Conservation (phyloP, 805 yeast genomes). For the Cyberlindnera misumaiensis region DNA sequence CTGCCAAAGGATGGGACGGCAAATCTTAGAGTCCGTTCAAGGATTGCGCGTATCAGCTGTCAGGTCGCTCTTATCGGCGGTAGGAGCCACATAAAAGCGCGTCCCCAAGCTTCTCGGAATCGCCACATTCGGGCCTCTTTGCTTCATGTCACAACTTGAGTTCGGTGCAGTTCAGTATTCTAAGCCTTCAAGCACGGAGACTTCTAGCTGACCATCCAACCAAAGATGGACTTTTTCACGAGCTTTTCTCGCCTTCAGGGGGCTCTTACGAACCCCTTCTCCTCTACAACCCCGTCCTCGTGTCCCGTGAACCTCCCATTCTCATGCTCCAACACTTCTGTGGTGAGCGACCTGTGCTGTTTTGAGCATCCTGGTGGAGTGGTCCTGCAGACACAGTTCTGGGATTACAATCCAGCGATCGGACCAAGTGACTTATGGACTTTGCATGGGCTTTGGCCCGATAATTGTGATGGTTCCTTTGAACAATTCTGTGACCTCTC, state of each 20-base stretch:
- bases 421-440: constrained; percentile 73
- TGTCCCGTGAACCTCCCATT: constrained; percentile 58
- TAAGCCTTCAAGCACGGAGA: too few relatives aligned
- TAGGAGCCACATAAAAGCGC: background rate
- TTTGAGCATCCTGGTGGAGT: constrained; percentile 85
- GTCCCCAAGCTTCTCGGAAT: too few relatives aligned
- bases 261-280: too few relatives aligned
- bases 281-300: background rate
- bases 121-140: too few relatives aligned
- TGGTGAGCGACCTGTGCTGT: constrained; percentile 63
- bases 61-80: background rate
- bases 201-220: too few relatives aligned
- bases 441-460: constrained; percentile 86
- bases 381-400: constrained; percentile 79
- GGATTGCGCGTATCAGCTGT: background rate
- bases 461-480: constrained; percentile 76
- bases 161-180: too few relatives aligned
- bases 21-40: too few relatives aligned
- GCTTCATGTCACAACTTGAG: too few relatives aligned
- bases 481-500: constrained; percentile 69
- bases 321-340: constrained; percentile 53
- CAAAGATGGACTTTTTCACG: too few relatives aligned
- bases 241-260: too few relatives aligned
- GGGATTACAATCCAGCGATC: constrained; percentile 77
- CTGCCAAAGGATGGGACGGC: constrained; percentile 44